A percentile compares a stretch with the other conserved stretches of the same genome.
These are phyloP conservation scores for Phytophthora megakarya DNA, from an alignment of 352 stramenopile genomes.

Conservation along the genomic window DNA sequence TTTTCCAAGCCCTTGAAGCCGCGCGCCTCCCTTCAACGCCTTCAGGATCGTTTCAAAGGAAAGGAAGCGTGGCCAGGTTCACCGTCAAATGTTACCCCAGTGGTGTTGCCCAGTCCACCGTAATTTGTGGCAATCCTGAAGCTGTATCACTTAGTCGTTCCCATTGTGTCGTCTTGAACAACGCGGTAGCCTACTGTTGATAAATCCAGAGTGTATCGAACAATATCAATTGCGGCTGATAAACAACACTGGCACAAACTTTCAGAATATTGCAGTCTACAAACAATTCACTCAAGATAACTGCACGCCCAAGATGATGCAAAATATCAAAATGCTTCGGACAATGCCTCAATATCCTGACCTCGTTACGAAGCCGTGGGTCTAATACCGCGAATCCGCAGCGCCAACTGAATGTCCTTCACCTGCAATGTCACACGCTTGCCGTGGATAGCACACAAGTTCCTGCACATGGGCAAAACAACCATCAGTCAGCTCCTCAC, in stretches of 20 bases:
- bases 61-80: conserved; percentile 68
- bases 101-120: conserved; percentile 4
- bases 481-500: not conserved
- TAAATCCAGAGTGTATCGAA: too few species aligned
- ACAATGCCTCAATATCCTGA: not conserved
- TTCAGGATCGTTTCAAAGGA: conserved; percentile 67
- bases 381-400: conserved; percentile 88
- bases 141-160: conserved; percentile 1
- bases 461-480: conserved; percentile 53
- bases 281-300: conserved; percentile 1
- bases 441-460: conserved; percentile 96
- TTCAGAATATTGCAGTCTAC: too few species aligned
- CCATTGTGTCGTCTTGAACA: not conserved
- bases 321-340: conserved; percentile 19
- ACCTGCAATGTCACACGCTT: conserved; percentile 96
- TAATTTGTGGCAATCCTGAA: conserved; percentile 9
- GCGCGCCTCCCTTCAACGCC: conserved; percentile 69
- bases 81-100: conserved; percentile 26
- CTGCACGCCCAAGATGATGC: conserved; percentile 9
- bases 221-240: too few species aligned
- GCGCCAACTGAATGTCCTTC: conserved; percentile 95
- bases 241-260: too few species aligned
- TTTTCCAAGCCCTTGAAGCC: conserved; percentile 70
- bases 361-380: conserved; percentile 34
- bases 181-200: not conserved